Base-by-base conservation (phyloP, 148 eudicot genomes). In the Amaranthus palmeri region DNA sequence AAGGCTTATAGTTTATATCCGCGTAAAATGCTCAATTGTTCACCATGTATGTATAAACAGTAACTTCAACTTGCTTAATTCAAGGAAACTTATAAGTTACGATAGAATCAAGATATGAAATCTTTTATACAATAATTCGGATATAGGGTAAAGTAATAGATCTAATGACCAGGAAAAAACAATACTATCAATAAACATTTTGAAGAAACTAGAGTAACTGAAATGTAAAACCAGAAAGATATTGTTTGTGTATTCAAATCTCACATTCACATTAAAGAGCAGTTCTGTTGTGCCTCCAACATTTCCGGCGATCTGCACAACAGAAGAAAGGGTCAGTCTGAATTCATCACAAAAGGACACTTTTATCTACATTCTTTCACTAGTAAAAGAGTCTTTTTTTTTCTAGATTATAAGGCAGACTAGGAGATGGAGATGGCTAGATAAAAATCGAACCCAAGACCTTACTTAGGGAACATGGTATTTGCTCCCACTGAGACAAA, bases 301-400 rank as follows among this genome's bases (percentile, higher is more conserved):
- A 89, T 89, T 65, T 92, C 97, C 2, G 97, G 96, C 60, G 97
- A 84, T 61, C 97, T 92, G 88, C 85, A 88, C 56, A 54, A 12
- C 14, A 41, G 7, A 48, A 59, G 13, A 15, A 17, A 45, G 8
- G 15, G 53, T 71, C 36, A 59, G 54, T 59, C 25, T 15, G 6
- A 47, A 46, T 63, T 15, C 10, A 25, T 25, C 36, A 25, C 72
- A 69, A 10, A 50, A 7, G 42, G 41, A 18, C 51, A 54, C 2
- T 54, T 10, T 54, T 9, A 8, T 6, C 40, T 17, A 49, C 13
- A 3, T 14, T 54, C 8, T 0, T 13, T 4, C n/a, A 54, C 8
- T 17, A 14, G 17, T 14, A 49, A 46, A 46, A 43, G 4, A 10
- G 6, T 69, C 4, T n/a, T 7, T 12, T 7, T 18, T 17, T 59